Evolutionary conservation across 2,329 filamentous ascomycete genomes (phyloP), one percentile per base, ranked within the genome.

Genomic region (Cladosporium halotolerans): DNA sequence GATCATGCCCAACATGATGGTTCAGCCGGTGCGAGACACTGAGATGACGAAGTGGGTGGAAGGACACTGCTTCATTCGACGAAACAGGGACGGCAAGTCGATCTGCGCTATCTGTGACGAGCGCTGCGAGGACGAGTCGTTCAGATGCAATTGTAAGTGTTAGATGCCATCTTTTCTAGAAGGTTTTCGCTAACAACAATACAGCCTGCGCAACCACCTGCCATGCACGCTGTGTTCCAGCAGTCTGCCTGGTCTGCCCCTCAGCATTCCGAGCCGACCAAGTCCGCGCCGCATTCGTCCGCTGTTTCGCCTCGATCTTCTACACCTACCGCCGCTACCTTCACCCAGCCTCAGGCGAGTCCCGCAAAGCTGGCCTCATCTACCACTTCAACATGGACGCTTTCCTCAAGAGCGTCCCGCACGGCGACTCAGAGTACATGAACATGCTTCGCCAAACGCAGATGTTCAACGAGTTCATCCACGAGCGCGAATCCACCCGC

Each of bases 31-130:
- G 7, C 77, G 77, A 44, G 89, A 92, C 64, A 89, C 87, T 0
- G 86, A 90, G 45, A 88, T 83, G 1, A 88, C 80, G 0, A 83
- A 89, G 45, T 93, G 88, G 88, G 85, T 89, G 1, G 88, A 93
- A 68, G 88, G 88, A 0, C 88, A 93, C 72, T 91, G 86, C 69
- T 81, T 93, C 71, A 80, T 84, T 55, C 86, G 82, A 76, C 76
- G 77, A 50, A 65, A 74, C 1, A 73, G 77, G 13, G 86, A 91
- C 60, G 72, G 73, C 11, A 75, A 76, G 38, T 81, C 80, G 0
- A 74, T 76, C 5, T 93, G 88, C 68, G 82, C 82, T 1, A 79
- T 92, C 45, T 93, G 88, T 64, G 86, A 90, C 43, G 88, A 92
- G 44, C 84, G 81, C 56, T 80, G 85, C 32, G 76, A 79, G 43